Evolutionary conservation across 805 yeast species (phyloP), one percentile per base, ranked within the genome.

Genomic region (Yamadazyma philogaea): DNA sequence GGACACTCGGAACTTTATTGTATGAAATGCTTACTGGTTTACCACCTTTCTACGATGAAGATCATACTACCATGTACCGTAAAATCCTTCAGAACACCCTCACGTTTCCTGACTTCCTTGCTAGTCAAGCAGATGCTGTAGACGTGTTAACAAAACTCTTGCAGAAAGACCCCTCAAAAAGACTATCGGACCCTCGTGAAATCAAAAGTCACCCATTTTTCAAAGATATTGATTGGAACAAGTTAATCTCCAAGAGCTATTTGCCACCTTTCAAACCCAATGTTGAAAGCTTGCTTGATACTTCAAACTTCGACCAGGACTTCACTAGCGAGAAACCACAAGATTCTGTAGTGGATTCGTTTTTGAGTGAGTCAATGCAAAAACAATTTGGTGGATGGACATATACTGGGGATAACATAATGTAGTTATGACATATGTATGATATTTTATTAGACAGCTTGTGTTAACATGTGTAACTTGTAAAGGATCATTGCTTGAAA

Each of bases 311-410:
- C 56, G 96, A 91, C 60, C 78, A 81, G 49, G 95, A 86, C 57
- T 93, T 93, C 59, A 93, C 99, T 4, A 83, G 74, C 56, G 98
- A 93, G 57, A 81, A 83, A 53, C 98, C 99, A 3, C 83, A 87
- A 52, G 99, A 93, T 61, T 86, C 96, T 48, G 97, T 93, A 10
- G 96, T 90, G 14, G 95, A 90, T 60, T 95, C 87, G 57, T 87
- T 78, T 52, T 74, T 93, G 48, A 86, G 95, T 56, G 98, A 89
- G 54, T 80, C 90, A 54, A 96, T 93, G n/a, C 99, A 93, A 64
- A 81, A 85, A 60, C 98, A 93, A 66, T 93, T 93, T 72, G 98
- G 96, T 36, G 98, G 99, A 6, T 93, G 99, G 99, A 91, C 98
- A 2, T 91, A 90, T 63, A 87, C 83, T 37, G 95, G 93, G 2